These are phyloP conservation scores for Penstemon davidsonii DNA, from an alignment of 257 asterid species.

Conservation along the genomic window DNA sequence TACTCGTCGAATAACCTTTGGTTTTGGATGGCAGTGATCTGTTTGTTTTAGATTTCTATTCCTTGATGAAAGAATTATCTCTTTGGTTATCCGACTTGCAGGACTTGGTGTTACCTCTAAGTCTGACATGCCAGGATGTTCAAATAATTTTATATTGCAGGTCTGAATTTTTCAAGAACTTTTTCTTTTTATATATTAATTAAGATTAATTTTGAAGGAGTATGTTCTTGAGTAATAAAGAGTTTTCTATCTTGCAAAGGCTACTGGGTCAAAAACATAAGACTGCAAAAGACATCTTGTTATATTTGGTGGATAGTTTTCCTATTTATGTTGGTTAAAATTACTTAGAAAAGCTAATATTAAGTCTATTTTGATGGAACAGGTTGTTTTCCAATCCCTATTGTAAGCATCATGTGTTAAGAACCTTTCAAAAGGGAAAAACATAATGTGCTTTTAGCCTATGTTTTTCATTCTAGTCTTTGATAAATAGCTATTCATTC, in stretches of 20 bases:
- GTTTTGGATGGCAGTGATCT: constrained; percentile 6
- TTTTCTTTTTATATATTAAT: constrained; percentile 8
- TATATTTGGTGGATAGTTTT: neutral
- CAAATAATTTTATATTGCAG: constrained; percentile 50
- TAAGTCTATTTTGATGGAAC: constrained; percentile 6
- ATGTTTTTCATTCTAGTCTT: constrained; percentile 13
- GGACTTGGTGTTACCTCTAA: constrained; percentile 42
- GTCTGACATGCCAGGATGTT: constrained; percentile 38
- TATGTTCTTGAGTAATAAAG: neutral
- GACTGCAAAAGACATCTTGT: neutral
- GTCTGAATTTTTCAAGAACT: constrained; percentile 40
- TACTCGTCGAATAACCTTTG: constrained; percentile 19
- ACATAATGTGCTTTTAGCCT: neutral
- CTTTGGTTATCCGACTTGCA: constrained; percentile 36
- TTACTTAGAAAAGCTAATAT: neutral
- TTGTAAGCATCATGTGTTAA: neutral
- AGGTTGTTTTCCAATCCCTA: neutral
- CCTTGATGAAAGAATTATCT: neutral
- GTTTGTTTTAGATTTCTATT: constrained; percentile 14
- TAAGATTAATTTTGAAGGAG: neutral
- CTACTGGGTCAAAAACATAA: neutral
- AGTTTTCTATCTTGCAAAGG: constrained; percentile 7
- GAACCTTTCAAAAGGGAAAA: neutral
- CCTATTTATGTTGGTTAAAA: constrained; percentile 8
- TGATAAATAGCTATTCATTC: constrained; percentile 14